Evolutionary conservation across 2,329 filamentous ascomycete species (phyloP).

Genomic region (Aspergillus candidus): DNA sequence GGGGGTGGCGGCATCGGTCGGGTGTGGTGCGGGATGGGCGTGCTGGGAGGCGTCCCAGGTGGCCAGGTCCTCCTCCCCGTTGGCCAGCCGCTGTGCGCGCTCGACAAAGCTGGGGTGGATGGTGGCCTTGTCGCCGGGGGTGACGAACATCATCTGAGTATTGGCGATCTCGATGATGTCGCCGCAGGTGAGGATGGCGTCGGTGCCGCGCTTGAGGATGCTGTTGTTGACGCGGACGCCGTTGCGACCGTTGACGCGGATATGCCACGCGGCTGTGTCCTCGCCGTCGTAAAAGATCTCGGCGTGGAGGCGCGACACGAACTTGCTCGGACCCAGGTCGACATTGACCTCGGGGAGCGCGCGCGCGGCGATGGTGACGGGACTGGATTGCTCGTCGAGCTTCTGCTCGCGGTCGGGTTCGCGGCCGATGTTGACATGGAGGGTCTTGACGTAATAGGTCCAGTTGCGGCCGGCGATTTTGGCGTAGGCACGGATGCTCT

Average conservation of each 20-base stretch:
- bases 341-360: slow-evolving; percentile 62
- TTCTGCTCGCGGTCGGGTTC: slow-evolving; percentile 42
- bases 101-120: slow-evolving; percentile 66
- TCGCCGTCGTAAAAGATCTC: slow-evolving; percentile 68
- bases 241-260: slow-evolving; percentile 85
- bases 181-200: slow-evolving; percentile 68
- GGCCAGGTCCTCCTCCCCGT: slow-evolving; percentile 33
- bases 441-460: slow-evolving; percentile 48
- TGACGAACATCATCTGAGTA: slow-evolving; percentile 97
- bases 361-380: slow-evolving; percentile 39
- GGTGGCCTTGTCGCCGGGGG: slow-evolving; percentile 68
- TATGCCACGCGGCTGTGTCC: slow-evolving; percentile 62
- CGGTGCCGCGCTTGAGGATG: slow-evolving; percentile 60
- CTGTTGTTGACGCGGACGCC: slow-evolving; percentile 77
- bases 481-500: slow-evolving; percentile 45
- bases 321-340: slow-evolving; percentile 78
- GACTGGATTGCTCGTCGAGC: slow-evolving; percentile 41
- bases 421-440: slow-evolving; percentile 45
- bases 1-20: slow-evolving; percentile 9
- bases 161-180: slow-evolving; percentile 87
- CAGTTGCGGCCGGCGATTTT: slow-evolving; percentile 47
- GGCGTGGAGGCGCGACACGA: slow-evolving; percentile 71
- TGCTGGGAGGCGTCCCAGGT: slow-evolving; percentile 35
- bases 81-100: slow-evolving; percentile 50
- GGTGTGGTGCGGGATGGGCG: slow-evolving; percentile 28